These are phyloP conservation scores for Euryodendron excelsum DNA, from an alignment of 148 eudicot genomes.

Conservation along the genomic window DNA sequence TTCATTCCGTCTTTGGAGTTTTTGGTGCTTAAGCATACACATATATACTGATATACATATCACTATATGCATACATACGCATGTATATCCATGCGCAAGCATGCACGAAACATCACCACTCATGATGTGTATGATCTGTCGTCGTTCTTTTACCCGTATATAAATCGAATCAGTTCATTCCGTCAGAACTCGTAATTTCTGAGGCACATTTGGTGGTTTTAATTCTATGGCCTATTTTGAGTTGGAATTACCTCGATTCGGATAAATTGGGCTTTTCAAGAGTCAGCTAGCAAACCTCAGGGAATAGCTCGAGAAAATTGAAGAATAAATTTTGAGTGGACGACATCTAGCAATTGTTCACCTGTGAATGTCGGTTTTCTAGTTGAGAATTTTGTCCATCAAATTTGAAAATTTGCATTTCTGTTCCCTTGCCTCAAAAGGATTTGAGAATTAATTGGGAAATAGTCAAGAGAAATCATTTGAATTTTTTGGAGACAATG, in stretches of 20 bases:
- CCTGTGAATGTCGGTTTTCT: background rate
- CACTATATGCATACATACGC: background rate
- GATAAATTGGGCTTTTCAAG: background rate
- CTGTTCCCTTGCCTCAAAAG: too few relatives aligned
- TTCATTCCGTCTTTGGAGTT: background rate
- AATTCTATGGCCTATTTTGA: background rate
- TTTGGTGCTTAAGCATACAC: background rate
- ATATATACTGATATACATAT: background rate
- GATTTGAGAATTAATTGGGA: slow-evolving; percentile 2
- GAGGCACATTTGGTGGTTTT: background rate
- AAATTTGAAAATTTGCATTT: too few relatives aligned
- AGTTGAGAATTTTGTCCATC: too few relatives aligned
- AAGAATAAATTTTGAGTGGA: background rate
- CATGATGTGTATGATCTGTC: background rate
- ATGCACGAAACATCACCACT: background rate
- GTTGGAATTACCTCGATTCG: background rate
- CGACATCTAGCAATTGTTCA: too few relatives aligned
- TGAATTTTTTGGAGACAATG: background rate
- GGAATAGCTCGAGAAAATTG: background rate
- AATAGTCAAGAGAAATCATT: background rate
- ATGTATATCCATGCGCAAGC: background rate
- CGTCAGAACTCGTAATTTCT: background rate
- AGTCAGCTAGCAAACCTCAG: background rate
- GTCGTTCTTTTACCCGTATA: background rate
- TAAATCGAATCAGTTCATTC: background rate